These are phyloP conservation scores for Chondrus crispus DNA, from an alignment of 23 red algal genomes.

Conservation along the genomic window DNA sequence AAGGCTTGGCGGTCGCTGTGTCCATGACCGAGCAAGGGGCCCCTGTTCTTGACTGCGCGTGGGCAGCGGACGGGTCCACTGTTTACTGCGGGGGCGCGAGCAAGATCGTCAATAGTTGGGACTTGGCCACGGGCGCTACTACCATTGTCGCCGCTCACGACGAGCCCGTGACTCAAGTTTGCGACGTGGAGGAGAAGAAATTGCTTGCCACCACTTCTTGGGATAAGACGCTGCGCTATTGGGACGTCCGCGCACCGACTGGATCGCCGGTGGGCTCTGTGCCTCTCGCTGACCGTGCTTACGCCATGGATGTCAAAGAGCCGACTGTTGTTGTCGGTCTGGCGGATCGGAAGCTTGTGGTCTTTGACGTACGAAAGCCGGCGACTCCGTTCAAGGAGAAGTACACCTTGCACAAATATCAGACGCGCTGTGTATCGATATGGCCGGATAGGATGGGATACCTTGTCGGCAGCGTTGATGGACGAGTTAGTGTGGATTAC, in stretches of 20 bases:
- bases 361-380: conserved; percentile 91
- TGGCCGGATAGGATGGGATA: conserved; percentile 83
- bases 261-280: conserved; percentile 56
- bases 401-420: conserved; percentile 71
- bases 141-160: conserved; percentile 72
- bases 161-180: conserved; percentile 37
- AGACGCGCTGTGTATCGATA: conserved; percentile 77
- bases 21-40: conserved; percentile 39
- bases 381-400: conserved; percentile 58
- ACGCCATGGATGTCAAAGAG: conserved; percentile 88
- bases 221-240: conserved; percentile 88
- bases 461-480: conserved; percentile 82
- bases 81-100: conserved; percentile 71
- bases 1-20: conserved; percentile 53
- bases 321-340: conserved; percentile 84
- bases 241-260: conserved; percentile 90
- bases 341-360: conserved; percentile 72
- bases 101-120: conserved; percentile 70
- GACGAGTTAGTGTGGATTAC: conserved; percentile 79
- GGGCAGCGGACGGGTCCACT: conserved; percentile 53
- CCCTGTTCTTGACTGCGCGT: conserved; percentile 74
- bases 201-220: conserved; percentile 74
- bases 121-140: conserved; percentile 28
- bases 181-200: conserved; percentile 14
- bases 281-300: conserved; percentile 51